Evolutionary conservation across 2,329 filamentous ascomycete genomes (phyloP).

Genomic region (Akanthomyces uredinophilus): DNA sequence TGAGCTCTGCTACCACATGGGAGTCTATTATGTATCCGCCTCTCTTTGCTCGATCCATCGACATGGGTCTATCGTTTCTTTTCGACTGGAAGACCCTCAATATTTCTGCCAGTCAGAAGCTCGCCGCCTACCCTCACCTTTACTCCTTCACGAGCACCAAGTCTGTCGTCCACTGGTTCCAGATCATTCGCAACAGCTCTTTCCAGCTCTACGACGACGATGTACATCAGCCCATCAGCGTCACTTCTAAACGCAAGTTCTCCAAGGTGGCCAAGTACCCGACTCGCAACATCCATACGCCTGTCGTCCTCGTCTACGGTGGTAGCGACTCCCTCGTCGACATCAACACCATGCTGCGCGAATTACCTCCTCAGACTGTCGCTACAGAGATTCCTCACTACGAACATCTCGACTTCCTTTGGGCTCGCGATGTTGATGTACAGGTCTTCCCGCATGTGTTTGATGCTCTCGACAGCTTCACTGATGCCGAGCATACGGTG

Average conservation of each 20-base stretch:
- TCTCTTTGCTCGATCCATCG: slow-evolving; percentile 84
- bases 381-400: slow-evolving; percentile 87
- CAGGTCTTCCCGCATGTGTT: slow-evolving; percentile 91
- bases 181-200: slow-evolving; percentile 91
- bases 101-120: slow-evolving; percentile 80
- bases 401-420: slow-evolving; percentile 94
- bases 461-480: slow-evolving; percentile 73
- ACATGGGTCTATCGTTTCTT: slow-evolving; percentile 72
- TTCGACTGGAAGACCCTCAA: slow-evolving; percentile 88
- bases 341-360: slow-evolving; percentile 85
- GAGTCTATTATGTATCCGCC: slow-evolving; percentile 92
- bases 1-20: slow-evolving; percentile 95
- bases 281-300: slow-evolving; percentile 94
- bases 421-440: slow-evolving; percentile 78
- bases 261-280: slow-evolving; percentile 96
- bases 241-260: slow-evolving; percentile 71
- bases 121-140: slow-evolving; percentile 90
- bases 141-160: slow-evolving; percentile 98
- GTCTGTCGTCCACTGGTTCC: slow-evolving; percentile 97
- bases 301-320: slow-evolving; percentile 88
- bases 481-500: slow-evolving; percentile 49
- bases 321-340: slow-evolving; percentile 92
- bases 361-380: slow-evolving; percentile 78
- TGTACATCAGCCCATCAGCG: slow-evolving; percentile 67
- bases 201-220: slow-evolving; percentile 99